Base-by-base conservation (phyloP, 2,329 filamentous ascomycete genomes). In the Phoma sp. region DNA sequence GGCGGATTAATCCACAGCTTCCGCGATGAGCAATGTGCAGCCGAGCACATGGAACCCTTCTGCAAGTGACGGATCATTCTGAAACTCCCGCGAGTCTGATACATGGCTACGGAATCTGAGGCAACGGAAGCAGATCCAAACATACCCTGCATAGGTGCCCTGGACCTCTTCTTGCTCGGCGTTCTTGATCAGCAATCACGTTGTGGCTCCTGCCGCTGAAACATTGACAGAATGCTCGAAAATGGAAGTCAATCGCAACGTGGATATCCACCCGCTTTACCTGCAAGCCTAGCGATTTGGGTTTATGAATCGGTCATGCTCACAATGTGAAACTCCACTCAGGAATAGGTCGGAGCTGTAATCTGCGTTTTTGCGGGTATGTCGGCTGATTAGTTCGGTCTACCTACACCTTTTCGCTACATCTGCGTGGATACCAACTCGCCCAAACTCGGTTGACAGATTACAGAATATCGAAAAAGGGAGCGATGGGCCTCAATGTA, bases 81-180 rank as follows among this genome's bases (percentile, higher is more conserved):
- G 72, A 73, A 74, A 74, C 71, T 68, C 52, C 62, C 62, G 67
- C 56, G 47, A 60, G 28, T 61, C 64, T 74, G 71, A 73, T 65
- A 74, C 72, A 66, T 53, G 57, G 45, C 42, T 57, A 54, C 52
- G 25, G 56, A 60, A 63, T 71, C 68, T 72, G 69, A 72, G 57
- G 68, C 69, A 65, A 55, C 59, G 59, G 63, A 61, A 65, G 68
- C 51, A 64, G 69, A 74, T 70, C 68, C 60, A 70, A 70, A 70
- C 66, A 61, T 52, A 46, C 32, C 46, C 50, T 51, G 38, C 48
- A 48, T 34, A 54, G 48, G 56, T 56, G 56, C 58, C 42, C 46
- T 45, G 34, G 42, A 48, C 21, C 29, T 42, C 30, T 42, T 29
- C 23, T 36, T 17, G 30, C 23, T 42, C 32, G 42, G 36, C 33